A percentile compares a stretch with the other conserved stretches of the same genome.
These are phyloP conservation scores for Cymodocea nodosa DNA, from an alignment of 116 monocot species.

Conservation along the genomic window DNA sequence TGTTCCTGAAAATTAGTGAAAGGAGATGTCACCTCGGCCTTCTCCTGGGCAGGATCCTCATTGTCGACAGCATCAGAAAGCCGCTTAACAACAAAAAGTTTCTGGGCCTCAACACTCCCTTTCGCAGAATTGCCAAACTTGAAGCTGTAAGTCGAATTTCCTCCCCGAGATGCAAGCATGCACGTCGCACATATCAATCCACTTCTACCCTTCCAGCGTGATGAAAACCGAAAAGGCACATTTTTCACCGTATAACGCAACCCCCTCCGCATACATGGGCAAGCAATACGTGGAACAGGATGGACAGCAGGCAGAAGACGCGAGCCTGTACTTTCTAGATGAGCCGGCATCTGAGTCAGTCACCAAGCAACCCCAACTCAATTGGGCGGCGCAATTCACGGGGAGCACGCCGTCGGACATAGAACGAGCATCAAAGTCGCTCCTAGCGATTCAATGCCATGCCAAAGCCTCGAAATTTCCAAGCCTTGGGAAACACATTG, in stretches of 20 bases:
- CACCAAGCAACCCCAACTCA: not conserved
- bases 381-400: not conserved
- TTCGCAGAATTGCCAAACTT: slow-evolving; percentile 16
- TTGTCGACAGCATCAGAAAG: slow-evolving; percentile 20
- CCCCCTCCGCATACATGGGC: slow-evolving; percentile 1
- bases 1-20: slow-evolving; percentile 57
- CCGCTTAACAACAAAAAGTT: slow-evolving; percentile 21
- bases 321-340: not conserved
- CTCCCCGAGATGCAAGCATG: not conserved
- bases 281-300: not conserved
- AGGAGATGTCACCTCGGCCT: slow-evolving; percentile 20
- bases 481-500: not conserved
- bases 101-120: slow-evolving; percentile 16
- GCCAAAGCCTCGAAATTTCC: not conserved
- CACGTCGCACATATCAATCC: not conserved
- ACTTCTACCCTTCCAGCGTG: not conserved
- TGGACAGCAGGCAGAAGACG: not conserved
- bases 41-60: slow-evolving; percentile 17
- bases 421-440: not conserved
- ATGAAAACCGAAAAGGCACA: not conserved
- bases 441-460: not conserved
- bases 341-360: slow-evolving; percentile 5
- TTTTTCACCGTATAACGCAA: not conserved
- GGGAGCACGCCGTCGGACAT: not conserved
- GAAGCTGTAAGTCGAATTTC: slow-evolving; percentile 5